Evolutionary conservation across 2,329 filamentous ascomycete species (phyloP).

Genomic region (Orbilia oligospora): DNA sequence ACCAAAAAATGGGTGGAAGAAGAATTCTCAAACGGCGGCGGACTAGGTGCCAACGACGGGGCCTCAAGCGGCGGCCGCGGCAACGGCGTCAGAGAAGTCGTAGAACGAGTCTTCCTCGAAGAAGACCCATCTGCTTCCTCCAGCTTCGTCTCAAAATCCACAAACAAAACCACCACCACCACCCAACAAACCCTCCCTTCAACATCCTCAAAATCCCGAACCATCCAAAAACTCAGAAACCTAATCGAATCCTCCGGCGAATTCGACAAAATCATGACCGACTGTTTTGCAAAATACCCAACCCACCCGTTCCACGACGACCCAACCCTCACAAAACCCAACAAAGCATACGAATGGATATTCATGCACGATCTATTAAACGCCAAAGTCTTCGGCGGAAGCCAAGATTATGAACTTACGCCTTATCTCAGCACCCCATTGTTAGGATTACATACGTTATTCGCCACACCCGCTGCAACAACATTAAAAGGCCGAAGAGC

Average conservation of each 20-base stretch:
- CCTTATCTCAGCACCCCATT: conserved; percentile 89
- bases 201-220: conserved; percentile 79
- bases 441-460: conserved; percentile 91
- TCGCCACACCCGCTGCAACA: conserved; percentile 71
- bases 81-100: conserved; percentile 76
- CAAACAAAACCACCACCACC: background rate
- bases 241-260: conserved; percentile 86
- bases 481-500: conserved; percentile 67
- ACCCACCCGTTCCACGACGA: conserved; percentile 93
- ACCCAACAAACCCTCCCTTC: conserved; percentile 66
- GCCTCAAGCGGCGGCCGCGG: conserved; percentile 68
- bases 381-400: conserved; percentile 76
- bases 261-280: conserved; percentile 81
- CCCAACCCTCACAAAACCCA: conserved; percentile 88
- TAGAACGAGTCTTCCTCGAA: conserved; percentile 77
- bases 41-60: conserved; percentile 65
- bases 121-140: conserved; percentile 67
- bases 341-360: conserved; percentile 91
- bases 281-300: conserved; percentile 89
- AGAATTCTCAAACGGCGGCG: conserved; percentile 80
- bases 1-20: conserved; percentile 84
- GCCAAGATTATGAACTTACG: conserved; percentile 91
- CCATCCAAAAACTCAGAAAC: conserved; percentile 78
- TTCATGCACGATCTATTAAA: conserved; percentile 89
- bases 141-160: conserved; percentile 72